Evolutionary conservation across 2,329 filamentous ascomycete species (phyloP).

Genomic region (Cladobotryum protrusum): DNA sequence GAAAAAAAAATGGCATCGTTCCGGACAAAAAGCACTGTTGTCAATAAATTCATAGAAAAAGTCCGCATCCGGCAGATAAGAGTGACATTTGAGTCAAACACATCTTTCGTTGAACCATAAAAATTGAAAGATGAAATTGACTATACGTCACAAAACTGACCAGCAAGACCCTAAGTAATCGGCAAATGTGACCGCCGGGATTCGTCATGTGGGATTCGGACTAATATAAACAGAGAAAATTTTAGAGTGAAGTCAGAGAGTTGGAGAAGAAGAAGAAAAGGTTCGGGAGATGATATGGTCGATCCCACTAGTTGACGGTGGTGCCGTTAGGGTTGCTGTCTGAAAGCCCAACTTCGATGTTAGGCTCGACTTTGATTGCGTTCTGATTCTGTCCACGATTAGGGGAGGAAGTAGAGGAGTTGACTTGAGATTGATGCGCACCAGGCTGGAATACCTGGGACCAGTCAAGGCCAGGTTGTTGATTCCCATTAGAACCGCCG

Average conservation of each 20-base stretch:
- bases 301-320: background rate
- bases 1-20: no score
- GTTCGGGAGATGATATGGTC: conserved; percentile 38
- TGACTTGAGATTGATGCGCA: conserved; percentile 56
- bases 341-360: conserved; percentile 44
- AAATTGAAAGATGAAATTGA: no score
- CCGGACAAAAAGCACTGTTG: no score
- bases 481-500: conserved; percentile 52
- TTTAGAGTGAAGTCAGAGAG: conserved; percentile 50
- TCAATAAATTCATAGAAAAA: no score
- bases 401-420: conserved; percentile 48
- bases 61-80: no score
- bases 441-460: conserved; percentile 71
- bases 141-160: no score
- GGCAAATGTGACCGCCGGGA: conserved; percentile 1
- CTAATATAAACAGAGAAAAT: conserved; percentile 44
- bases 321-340: conserved; percentile 15
- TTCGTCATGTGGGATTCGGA: conserved; percentile 2
- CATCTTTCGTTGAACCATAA: no score
- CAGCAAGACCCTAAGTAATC: conserved; percentile 48
- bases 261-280: conserved; percentile 37
- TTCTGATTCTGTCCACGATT: conserved; percentile 65
- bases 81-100: no score
- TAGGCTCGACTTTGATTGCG: conserved; percentile 62
- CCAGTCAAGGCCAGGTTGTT: conserved; percentile 65